phyloP scores from a whole-genome alignment of 2,329 filamentous ascomycete species.

The Elsinoe arachidis region DNA sequence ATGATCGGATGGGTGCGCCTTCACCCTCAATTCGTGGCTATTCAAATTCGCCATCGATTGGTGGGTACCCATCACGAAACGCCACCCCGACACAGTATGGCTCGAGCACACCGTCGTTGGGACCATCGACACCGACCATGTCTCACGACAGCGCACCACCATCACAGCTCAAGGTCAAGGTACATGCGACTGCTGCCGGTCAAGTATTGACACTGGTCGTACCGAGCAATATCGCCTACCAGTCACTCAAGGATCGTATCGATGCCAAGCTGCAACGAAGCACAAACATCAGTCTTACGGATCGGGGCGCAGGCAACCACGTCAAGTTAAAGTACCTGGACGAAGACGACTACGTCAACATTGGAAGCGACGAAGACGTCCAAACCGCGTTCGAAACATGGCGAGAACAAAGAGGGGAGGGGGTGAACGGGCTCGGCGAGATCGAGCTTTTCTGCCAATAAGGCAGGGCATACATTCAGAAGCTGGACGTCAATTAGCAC shows the following conservation, averaged over 20 bases:
- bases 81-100: constrained; percentile 39
- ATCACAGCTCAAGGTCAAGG: constrained; percentile 90
- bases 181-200: constrained; percentile 68
- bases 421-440: constrained; percentile 65
- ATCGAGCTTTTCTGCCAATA: constrained; percentile 77
- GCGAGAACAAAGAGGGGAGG: constrained; percentile 61
- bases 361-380: constrained; percentile 92
- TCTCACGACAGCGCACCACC: constrained; percentile 20
- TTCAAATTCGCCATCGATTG: constrained; percentile 43
- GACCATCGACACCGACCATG: constrained; percentile 7
- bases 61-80: constrained; percentile 9
- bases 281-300: constrained; percentile 73
- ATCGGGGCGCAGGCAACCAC: constrained; percentile 45
- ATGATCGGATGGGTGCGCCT: constrained; percentile 49
- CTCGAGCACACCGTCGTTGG: constrained; percentile 19
- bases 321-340: constrained; percentile 86
- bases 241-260: constrained; percentile 87
- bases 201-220: constrained; percentile 95
- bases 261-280: constrained; percentile 88
- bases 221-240: constrained; percentile 88
- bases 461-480: constrained; percentile 13
- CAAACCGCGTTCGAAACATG: constrained; percentile 92
- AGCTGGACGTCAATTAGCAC: neutral
- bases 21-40: constrained; percentile 29
- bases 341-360: constrained; percentile 86